Conservation (phyloP, 2,329 filamentous ascomycete species). For the Immersiporthe knoxdaviesiana region DNA sequence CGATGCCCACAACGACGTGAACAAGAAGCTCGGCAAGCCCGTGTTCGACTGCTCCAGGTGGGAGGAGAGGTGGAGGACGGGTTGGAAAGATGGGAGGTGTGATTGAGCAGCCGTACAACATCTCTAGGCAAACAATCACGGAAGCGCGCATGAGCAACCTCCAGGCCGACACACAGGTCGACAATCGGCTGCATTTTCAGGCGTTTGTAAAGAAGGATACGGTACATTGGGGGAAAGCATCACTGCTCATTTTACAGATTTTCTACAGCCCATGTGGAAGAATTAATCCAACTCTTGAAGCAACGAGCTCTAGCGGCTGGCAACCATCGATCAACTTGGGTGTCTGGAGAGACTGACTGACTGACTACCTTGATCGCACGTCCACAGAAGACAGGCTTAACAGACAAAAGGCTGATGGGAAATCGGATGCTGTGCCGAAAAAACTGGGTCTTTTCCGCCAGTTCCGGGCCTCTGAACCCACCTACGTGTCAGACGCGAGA, state of each 20-base stretch:
- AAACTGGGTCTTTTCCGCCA: slow-evolving; percentile 6
- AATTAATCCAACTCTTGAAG: slow-evolving; percentile 17
- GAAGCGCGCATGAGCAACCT: background rate
- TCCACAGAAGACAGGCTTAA: background rate
- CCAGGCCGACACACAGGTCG: background rate
- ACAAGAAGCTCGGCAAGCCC: slow-evolving; percentile 86
- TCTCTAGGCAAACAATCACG: background rate
- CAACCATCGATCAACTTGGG: background rate
- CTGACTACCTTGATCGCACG: background rate
- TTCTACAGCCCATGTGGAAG: slow-evolving; percentile 6
- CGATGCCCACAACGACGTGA: slow-evolving; percentile 85
- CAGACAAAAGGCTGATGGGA: background rate
- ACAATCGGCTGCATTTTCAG: slow-evolving; percentile 13
- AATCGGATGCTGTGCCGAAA: slow-evolving; percentile 1
- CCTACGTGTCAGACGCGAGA: background rate
- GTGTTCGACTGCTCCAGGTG: slow-evolving; percentile 87
- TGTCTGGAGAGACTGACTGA: background rate
- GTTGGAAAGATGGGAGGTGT: slow-evolving; percentile 74
- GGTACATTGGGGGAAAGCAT: slow-evolving; percentile 11
- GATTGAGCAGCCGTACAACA: slow-evolving; percentile 44
- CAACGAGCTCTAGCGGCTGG: background rate
- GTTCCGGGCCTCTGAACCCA: background rate
- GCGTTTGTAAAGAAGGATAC: slow-evolving; percentile 15
- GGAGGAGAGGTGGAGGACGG: slow-evolving; percentile 94
- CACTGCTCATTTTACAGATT: slow-evolving; percentile 21